Evolutionary conservation across 768 basidiomycete genomes (phyloP), one percentile per base, ranked within the genome.

Genomic region (Calocybe gangraenosa): DNA sequence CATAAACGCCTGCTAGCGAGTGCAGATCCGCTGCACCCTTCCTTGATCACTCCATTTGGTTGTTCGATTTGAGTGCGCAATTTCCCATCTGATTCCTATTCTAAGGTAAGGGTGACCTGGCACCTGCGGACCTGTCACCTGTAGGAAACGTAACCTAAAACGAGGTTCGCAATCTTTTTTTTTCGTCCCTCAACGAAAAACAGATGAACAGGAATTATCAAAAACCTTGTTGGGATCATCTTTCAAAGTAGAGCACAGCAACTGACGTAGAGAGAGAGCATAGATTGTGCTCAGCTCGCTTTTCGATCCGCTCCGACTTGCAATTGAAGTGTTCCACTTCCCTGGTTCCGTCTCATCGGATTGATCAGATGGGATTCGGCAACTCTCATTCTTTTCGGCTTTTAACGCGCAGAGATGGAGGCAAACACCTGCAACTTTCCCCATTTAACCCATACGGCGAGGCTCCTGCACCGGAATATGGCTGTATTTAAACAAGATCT

Each of bases 391-490:
- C 13, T 35, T 31, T 22, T 50, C 46, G 46, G 39, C 37, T 23
- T 44, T 42, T 38, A 45, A 33, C 35, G 35, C 36, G 39, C 14
- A 35, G 44, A 21, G 14, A 22, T 28, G 25, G 25, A 28, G 11
- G 25, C 25, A 28, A 6, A 28, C 25, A 5, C n/a, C n/a, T n/a
- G n/a, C n/a, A n/a, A n/a, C 35, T 40, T 22, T 10, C 54, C 41
- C 58, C 58, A 55, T 52, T 48, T 57, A 55, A 55, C 47, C 33
- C 11, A 19, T 52, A 56, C 64, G 58, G 64, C 4, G 51, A 32
- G 48, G 46, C 36, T 14, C 10, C 42, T 53, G 19, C 42, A 44
- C 56, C 56, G 56, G 56, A 41, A 20, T n/a, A 51, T 49, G 51
- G 50, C 49, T 50, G 56, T 57, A 53, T 37, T 28, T 28, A 6